These are phyloP conservation scores for Ceratobasidium sp. DNA, from an alignment of 1,284 basidiomycete species.

Conservation along the genomic window DNA sequence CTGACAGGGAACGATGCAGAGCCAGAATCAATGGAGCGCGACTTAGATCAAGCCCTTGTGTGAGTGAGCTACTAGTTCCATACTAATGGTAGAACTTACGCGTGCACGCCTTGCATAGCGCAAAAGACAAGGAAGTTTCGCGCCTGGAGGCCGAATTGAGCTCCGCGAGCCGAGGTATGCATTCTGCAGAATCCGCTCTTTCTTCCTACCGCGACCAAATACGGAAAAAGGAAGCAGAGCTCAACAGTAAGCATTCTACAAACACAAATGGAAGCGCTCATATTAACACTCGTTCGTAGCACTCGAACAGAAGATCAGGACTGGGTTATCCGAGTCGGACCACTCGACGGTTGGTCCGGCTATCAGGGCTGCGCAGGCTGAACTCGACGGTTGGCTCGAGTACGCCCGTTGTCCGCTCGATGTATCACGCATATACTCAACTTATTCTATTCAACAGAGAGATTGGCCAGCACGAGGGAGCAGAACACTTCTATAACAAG, in stretches of 20 bases:
- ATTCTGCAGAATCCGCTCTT: slow-evolving; percentile 70
- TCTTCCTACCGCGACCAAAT: slow-evolving; percentile 68
- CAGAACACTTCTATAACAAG: slow-evolving; percentile 66
- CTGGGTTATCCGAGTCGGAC: slow-evolving; percentile 54
- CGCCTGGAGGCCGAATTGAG: slow-evolving; percentile 66
- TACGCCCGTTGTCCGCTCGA: slow-evolving; percentile 54
- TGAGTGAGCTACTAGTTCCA: slow-evolving; percentile 54
- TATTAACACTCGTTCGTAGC: slow-evolving; percentile 4
- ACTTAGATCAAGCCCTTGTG: slow-evolving; percentile 69
- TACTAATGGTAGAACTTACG: background rate
- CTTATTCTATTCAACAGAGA: slow-evolving; percentile 47
- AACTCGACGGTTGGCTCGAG: slow-evolving; percentile 67
- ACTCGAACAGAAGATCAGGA: slow-evolving; percentile 41
- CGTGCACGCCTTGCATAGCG: slow-evolving; percentile 57
- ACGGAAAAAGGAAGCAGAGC: slow-evolving; percentile 70
- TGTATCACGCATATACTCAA: slow-evolving; percentile 3
- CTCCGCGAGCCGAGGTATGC: slow-evolving; percentile 65
- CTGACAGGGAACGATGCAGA: slow-evolving; percentile 69
- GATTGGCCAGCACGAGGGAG: slow-evolving; percentile 52
- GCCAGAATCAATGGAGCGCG: slow-evolving; percentile 75
- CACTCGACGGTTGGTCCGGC: slow-evolving; percentile 63
- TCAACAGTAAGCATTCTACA: slow-evolving; percentile 61
- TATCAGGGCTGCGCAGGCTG: slow-evolving; percentile 64
- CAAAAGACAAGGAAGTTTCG: slow-evolving; percentile 70
- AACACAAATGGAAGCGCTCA: background rate